These are phyloP conservation scores for Leishmania martiniquensis DNA, from an alignment of 208 protist species.

Conservation along the genomic window DNA sequence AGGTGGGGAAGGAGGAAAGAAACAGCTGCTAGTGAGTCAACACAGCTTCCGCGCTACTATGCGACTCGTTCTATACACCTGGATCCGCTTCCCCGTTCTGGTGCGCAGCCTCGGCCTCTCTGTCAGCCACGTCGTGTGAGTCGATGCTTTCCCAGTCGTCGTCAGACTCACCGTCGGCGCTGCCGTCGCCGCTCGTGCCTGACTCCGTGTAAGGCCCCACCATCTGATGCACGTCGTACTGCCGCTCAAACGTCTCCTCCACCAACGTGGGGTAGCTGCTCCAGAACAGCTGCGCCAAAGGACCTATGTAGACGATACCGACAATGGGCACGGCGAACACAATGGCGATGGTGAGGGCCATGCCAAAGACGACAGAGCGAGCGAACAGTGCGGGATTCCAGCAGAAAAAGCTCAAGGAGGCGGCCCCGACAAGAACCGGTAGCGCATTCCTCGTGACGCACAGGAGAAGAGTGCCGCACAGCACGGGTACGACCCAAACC, in stretches of 20 bases:
- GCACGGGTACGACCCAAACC: slow-evolving; percentile 52
- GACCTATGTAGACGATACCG: slow-evolving; percentile 13
- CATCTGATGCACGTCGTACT: slow-evolving; percentile 38
- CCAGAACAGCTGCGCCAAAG: slow-evolving; percentile 5
- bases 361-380: slow-evolving; percentile 8
- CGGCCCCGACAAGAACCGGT: slow-evolving; percentile 28
- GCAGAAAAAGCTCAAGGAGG: slow-evolving; percentile 59
- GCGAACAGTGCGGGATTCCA: slow-evolving; percentile 29
- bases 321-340: slow-evolving; percentile 16
- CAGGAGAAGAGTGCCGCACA: slow-evolving; percentile 33
- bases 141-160: slow-evolving; percentile 25
- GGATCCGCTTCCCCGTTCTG: background rate
- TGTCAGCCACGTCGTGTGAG: background rate
- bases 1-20: too few species aligned
- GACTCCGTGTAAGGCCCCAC: slow-evolving; percentile 13
- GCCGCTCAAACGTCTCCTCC: slow-evolving; percentile 34
- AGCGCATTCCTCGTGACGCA: slow-evolving; percentile 22
- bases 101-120: background rate
- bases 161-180: background rate
- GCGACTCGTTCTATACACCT: background rate
- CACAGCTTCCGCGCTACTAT: background rate
- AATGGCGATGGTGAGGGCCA: slow-evolving; percentile 7
- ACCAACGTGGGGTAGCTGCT: slow-evolving; percentile 17
- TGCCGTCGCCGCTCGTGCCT: background rate
- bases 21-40: background rate